Percentiles rank a stretch among this genome's conserved stretches.
Conservation (phyloP, 306 rosid genomes). For the Quercus mongolica region DNA sequence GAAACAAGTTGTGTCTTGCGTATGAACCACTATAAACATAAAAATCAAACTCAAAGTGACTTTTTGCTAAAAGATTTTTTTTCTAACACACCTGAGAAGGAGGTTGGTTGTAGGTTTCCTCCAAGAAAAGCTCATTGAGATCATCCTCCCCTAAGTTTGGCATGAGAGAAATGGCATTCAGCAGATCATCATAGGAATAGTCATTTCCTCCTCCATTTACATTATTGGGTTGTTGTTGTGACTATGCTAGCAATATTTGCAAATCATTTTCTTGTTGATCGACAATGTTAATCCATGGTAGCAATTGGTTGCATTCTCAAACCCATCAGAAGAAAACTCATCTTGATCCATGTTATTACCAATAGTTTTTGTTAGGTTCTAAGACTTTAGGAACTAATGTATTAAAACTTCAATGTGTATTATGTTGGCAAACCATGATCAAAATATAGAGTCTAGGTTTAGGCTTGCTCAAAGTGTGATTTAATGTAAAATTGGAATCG, state of each 20-base stretch:
- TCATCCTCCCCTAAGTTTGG: neutral
- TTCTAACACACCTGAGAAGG: neutral
- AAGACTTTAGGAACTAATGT: no score
- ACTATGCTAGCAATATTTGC: neutral
- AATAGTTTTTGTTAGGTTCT: neutral
- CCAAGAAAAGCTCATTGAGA: neutral
- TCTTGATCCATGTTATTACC: neutral
- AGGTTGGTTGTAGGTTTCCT: neutral
- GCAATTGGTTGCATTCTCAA: neutral
- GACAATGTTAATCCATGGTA: neutral
- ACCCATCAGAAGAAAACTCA: neutral
- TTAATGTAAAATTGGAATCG: no score
- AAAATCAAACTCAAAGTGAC: no score
- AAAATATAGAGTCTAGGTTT: no score
- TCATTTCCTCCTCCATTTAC: constrained; percentile 7
- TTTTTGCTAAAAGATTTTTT: neutral
- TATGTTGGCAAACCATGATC: no score
- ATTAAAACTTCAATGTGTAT: no score
- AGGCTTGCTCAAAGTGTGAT: no score
- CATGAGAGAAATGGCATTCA: neutral
- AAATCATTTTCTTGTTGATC: neutral
- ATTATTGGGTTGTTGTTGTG: neutral
- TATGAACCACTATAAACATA: no score
- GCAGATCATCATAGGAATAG: neutral
- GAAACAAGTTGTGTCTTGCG: no score